Evolutionary conservation across 306 rosid species (phyloP).

Genomic region (Pachyrhizus erosus): DNA sequence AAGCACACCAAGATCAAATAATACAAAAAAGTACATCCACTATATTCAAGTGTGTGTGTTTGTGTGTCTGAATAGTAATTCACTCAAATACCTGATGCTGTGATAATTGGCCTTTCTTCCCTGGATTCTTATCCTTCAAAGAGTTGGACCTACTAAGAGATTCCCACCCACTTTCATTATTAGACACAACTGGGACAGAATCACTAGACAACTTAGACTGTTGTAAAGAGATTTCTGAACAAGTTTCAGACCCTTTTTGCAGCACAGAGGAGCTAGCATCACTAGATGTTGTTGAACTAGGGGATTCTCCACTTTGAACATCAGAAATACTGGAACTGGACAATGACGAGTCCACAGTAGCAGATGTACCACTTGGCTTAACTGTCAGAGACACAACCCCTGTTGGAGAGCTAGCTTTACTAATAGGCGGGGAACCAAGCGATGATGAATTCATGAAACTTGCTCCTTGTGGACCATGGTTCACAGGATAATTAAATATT

Average conservation of each 20-base stretch:
- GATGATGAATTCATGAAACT: slow-evolving; percentile 56
- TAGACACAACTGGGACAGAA: slow-evolving; percentile 46
- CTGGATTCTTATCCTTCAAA: slow-evolving; percentile 63
- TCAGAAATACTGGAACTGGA: slow-evolving; percentile 49
- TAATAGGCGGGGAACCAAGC: slow-evolving; percentile 51
- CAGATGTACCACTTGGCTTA: slow-evolving; percentile 53
- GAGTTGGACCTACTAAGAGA: slow-evolving; percentile 65
- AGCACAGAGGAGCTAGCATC: slow-evolving; percentile 50
- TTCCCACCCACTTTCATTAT: slow-evolving; percentile 61
- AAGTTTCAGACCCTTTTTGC: slow-evolving; percentile 47
- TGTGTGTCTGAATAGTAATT: background rate
- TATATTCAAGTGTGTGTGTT: background rate
- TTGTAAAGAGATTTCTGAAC: slow-evolving; percentile 42
- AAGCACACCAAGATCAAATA: slow-evolving; percentile 2
- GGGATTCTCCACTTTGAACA: slow-evolving; percentile 57
- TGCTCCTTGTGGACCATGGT: slow-evolving; percentile 64
- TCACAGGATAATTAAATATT: slow-evolving; percentile 62
- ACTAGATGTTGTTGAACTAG: slow-evolving; percentile 49
- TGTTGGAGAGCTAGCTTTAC: slow-evolving; percentile 57
- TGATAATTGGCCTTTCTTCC: slow-evolving; percentile 61
- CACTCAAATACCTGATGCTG: slow-evolving; percentile 68
- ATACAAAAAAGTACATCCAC: background rate
- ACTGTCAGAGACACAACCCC: slow-evolving; percentile 54
- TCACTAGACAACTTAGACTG: slow-evolving; percentile 53
- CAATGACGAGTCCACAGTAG: slow-evolving; percentile 47